Evolutionary conservation across 257 asterid species (phyloP), one percentile per base, ranked within the genome.

Genomic region (Penstemon eatonii): DNA sequence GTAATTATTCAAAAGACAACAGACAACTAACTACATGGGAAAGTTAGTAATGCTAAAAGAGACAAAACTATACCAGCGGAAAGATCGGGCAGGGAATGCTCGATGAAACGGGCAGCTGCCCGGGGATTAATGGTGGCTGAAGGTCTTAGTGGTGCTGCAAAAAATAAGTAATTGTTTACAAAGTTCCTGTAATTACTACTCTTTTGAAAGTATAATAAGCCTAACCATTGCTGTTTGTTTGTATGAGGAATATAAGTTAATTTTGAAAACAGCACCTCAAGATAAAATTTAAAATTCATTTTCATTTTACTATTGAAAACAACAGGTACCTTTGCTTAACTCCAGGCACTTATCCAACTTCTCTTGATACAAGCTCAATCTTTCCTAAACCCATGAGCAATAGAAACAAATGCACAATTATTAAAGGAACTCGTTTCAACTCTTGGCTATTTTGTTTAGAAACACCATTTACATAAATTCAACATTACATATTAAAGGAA

Each of bases 11-110:
- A 79, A 78, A 78, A 70, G 75, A 61, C 54, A 75, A 73, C 70
- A 25, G 33, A 25, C 33, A 25, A 25, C 33, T 25, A 13, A 45
- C 41, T 63, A 68, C 57, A 62, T 25, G 25, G 60, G 67, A 60
- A 51, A 8, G 72, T 15, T 18, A 44, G 8, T 41, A 13, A 36
- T 13, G 41, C 44, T n/a, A 33, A 60, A 49, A 37, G 44, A 45
- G 73, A 71, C 13, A 49, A 65, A 50, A 6, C 60, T 73, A 75
- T 82, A 94, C 99, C 90, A 45, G 78, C 57, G 70, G 97, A 82
- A 74, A 94, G 96, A 84, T 94, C 92, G 38, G 99, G 91, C 75
- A 94, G 79, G 39, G 99, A 91, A 82, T 91, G 99, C 81, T 83
- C 96, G 40, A 94, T 89, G 78, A 94, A 87, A 39, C 99, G 91